Evolutionary conservation across 2,329 filamentous ascomycete genomes (phyloP).

Genomic region (Thermomyces lanuginosus): DNA sequence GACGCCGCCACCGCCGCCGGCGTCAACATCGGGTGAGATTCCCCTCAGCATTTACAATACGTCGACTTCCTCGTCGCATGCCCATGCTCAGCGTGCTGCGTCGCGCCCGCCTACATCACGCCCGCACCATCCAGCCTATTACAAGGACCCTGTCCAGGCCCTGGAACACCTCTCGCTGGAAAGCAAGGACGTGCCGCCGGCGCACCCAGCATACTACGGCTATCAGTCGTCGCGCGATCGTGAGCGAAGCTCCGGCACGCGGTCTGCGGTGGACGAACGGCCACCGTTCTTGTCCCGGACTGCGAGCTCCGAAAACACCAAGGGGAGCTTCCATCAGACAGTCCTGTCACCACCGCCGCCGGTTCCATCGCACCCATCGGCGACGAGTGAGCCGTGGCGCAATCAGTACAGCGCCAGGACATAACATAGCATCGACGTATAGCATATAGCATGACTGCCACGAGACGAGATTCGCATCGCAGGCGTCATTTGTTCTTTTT

Average conservation of each 20-base stretch:
- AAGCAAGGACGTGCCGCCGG: constrained; percentile 16
- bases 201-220: too few species aligned
- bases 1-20: constrained; percentile 45
- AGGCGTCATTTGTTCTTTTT: constrained; percentile 5
- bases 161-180: constrained; percentile 31
- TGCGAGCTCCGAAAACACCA: constrained; percentile 30
- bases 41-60: constrained; percentile 42
- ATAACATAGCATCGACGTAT: constrained; percentile 4
- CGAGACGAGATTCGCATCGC: too few species aligned
- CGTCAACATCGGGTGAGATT: constrained; percentile 57
- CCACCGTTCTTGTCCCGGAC: constrained; percentile 25
- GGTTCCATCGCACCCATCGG: constrained; percentile 45
- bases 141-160: constrained; percentile 20
- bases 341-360: constrained; percentile 40
- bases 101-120: constrained; percentile 1
- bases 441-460: neutral
- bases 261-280: constrained; percentile 23
- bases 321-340: constrained; percentile 43
- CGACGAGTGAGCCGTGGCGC: constrained; percentile 8
- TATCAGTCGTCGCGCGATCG: too few species aligned
- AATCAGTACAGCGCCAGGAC: constrained; percentile 6
- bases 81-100: constrained; percentile 6
- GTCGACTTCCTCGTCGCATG: constrained; percentile 17
- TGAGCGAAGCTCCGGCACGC: constrained; percentile 18
- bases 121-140: constrained; percentile 4